phyloP scores from a whole-genome alignment of 352 stramenopile species.

The Ophiocytium majus region DNA sequence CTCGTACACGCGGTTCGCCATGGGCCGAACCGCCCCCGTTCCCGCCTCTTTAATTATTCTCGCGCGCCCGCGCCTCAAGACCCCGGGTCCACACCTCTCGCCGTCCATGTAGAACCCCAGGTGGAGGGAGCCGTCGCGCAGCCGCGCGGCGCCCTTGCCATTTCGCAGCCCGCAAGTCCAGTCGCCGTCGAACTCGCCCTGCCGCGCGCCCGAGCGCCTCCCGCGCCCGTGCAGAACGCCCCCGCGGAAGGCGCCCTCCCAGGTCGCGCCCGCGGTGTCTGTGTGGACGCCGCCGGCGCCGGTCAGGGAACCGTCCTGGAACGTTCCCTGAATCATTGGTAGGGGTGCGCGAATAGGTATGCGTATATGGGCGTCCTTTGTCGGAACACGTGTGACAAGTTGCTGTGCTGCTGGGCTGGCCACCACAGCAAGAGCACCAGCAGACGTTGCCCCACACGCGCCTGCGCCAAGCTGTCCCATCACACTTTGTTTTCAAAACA shows the following conservation, averaged over 20 bases:
- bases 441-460: too few species aligned
- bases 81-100: conserved; percentile 25
- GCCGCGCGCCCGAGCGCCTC: conserved; percentile 13
- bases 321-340: conserved; percentile 1
- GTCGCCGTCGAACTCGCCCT: conserved; percentile 36
- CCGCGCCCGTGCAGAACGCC: conserved; percentile 34
- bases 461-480: too few species aligned
- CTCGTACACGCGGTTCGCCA: conserved; percentile 40
- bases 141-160: conserved; percentile 25
- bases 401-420: too few species aligned
- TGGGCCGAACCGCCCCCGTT: conserved; percentile 18
- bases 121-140: conserved; percentile 15
- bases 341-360: too few species aligned
- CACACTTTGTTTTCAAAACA: too few species aligned
- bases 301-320: neutral
- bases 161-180: conserved; percentile 27
- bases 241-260: conserved; percentile 32
- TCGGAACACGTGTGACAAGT: too few species aligned
- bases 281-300: neutral
- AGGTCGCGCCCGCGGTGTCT: conserved; percentile 28
- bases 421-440: too few species aligned
- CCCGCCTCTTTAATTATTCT: conserved; percentile 42
- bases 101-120: conserved; percentile 42
- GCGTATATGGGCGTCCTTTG: too few species aligned
- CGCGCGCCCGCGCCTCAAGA: conserved; percentile 31